Base-by-base conservation (phyloP, 2,329 filamentous ascomycete genomes). In the Neopestalotiopsis rosae region DNA sequence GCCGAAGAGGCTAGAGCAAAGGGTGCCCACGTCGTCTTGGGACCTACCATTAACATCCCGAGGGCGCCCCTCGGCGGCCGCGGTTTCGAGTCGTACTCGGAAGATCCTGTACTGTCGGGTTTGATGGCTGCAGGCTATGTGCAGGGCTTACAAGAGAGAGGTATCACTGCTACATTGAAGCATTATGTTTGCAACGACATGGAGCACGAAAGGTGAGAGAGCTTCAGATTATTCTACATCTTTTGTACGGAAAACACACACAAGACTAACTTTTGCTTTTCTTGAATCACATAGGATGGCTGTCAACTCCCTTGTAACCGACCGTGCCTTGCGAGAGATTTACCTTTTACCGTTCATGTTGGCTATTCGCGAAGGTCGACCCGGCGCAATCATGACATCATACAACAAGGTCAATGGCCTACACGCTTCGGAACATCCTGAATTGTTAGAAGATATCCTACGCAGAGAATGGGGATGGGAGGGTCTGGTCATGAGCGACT, bases 1-100 rank as follows among this genome's bases (percentile, higher is more conserved):
- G 86, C 83, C 2, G 80, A 83, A 61, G 87, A 89, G 72, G 83
- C 86, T 40, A 82, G 86, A 63, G 82, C 84, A 0, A 89, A 89
- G 77, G 87, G 86, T 56, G 87, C 86, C 3, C 87, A 90, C 74
- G 83, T 83, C 20, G 85, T 88, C 68, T 81, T 90, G 0, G 89
- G 88, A 0, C 89, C 89, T 4, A 90, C 88, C 24, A 88, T 90
- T 74, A 89, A 89, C 75, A 89, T 89, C 81, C 87, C 88, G 72
- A 83, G 88, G 61, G 85, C 84, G 4, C 88, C 87, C n/a, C 82
- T 89, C 2, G 88, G 88, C 24, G 88, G 88, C 13, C 84, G 88
- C 67, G 87, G 87, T 45, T 90, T 89, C 71, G 88, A 90, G 78
- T 88, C 86, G 7, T 82, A 89, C 65, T 81, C 85, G 49, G 87